Percentiles rank a stretch among this genome's conserved stretches.
These are phyloP conservation scores for Maudiozyma pseudohumilis DNA, from an alignment of 805 yeast genomes.

Conservation along the genomic window DNA sequence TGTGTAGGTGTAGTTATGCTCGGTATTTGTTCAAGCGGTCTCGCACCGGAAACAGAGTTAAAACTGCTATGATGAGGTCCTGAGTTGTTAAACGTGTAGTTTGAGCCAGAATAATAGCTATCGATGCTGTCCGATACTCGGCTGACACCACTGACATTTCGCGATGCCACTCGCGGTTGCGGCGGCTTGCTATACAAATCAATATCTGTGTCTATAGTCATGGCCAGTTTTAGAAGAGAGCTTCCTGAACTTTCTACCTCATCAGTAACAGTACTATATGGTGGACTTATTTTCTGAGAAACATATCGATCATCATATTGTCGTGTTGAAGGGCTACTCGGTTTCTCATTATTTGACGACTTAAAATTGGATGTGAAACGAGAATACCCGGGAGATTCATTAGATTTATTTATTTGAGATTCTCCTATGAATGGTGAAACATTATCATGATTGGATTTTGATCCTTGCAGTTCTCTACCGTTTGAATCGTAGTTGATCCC, in stretches of 20 bases:
- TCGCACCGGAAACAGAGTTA: slow-evolving; percentile 26
- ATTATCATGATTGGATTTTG: too few species aligned
- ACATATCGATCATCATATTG: background rate
- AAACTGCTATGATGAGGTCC: slow-evolving; percentile 26
- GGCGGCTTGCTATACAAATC: slow-evolving; percentile 15
- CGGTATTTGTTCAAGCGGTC: slow-evolving; percentile 26
- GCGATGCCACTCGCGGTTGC: slow-evolving; percentile 10
- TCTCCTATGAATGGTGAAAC: too few species aligned
- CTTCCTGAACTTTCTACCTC: too few species aligned
- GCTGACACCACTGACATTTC: slow-evolving; percentile 19
- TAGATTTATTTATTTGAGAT: too few species aligned
- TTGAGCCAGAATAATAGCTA: slow-evolving; percentile 27
- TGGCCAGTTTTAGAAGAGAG: background rate
- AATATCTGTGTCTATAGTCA: slow-evolving; percentile 1
- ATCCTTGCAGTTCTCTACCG: too few species aligned
- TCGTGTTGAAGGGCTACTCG: background rate
- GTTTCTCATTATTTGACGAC: too few species aligned
- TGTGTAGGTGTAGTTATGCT: slow-evolving; percentile 40
- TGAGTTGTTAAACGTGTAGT: slow-evolving; percentile 27
- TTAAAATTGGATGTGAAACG: too few species aligned
- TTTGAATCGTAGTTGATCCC: too few species aligned
- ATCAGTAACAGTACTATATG: too few species aligned
- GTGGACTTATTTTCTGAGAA: background rate
- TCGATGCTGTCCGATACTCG: slow-evolving; percentile 24
- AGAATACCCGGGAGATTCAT: too few species aligned